A percentile compares a stretch with the other conserved stretches of the same genome.
These are phyloP conservation scores for Populus davidiana DNA, from an alignment of 345 rosid genomes.

Conservation along the genomic window DNA sequence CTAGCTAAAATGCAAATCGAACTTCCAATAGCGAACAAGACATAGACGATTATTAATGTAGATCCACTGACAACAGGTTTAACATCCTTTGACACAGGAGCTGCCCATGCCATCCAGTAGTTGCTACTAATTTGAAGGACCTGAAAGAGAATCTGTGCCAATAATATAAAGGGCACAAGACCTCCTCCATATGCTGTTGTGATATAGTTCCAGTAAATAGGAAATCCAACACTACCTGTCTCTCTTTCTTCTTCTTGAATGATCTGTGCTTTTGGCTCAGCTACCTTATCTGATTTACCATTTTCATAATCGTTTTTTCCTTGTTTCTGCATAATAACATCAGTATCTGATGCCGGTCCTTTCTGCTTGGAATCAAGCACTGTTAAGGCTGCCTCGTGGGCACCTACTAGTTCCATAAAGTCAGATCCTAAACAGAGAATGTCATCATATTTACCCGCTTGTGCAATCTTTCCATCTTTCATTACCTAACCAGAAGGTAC, in stretches of 20 bases:
- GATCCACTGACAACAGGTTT: conserved; percentile 47
- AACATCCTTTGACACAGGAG: conserved; percentile 52
- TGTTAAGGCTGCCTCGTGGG: conserved; percentile 61
- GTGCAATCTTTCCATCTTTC: conserved; percentile 74
- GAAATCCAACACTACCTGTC: conserved; percentile 66
- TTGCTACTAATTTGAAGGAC: conserved; percentile 73
- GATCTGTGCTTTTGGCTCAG: conserved; percentile 48
- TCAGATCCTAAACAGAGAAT: conserved; percentile 61
- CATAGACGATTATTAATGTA: conserved; percentile 53
- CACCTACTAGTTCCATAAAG: conserved; percentile 75
- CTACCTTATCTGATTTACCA: conserved; percentile 38
- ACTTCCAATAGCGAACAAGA: conserved; percentile 55
- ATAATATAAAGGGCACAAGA: conserved; percentile 62
- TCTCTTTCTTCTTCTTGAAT: conserved; percentile 84
- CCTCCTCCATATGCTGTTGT: conserved; percentile 71
- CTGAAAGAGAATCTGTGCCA: conserved; percentile 62
- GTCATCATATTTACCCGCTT: conserved; percentile 69
- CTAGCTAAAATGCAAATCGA: conserved; percentile 54
- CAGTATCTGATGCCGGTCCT: conserved; percentile 29
- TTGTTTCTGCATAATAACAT: conserved; percentile 21
- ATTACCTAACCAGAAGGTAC: conserved; percentile 46
- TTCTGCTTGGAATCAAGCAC: conserved; percentile 44
- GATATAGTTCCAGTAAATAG: conserved; percentile 60
- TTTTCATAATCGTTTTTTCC: conserved; percentile 30
- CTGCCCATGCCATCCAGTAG: conserved; percentile 89